Evolutionary conservation across 1,139 yeast species (phyloP).

Genomic region (Pichia sp.): DNA sequence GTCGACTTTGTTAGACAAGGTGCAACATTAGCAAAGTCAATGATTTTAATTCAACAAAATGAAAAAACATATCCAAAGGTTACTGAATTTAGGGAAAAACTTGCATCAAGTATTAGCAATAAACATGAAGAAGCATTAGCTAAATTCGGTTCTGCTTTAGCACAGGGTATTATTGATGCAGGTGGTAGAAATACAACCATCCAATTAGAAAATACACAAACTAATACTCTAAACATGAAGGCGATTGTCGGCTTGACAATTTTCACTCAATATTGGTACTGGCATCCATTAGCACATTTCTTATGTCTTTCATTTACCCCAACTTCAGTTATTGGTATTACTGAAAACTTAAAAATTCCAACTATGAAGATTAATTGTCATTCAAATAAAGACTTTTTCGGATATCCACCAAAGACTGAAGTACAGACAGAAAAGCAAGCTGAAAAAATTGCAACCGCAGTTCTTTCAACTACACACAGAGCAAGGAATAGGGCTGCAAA

Average conservation of each 20-base stretch:
- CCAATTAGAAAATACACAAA: constrained; percentile 80
- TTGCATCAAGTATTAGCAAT: constrained; percentile 68
- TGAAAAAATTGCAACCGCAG: constrained; percentile 89
- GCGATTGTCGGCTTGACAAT: constrained; percentile 90
- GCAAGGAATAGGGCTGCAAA: constrained; percentile 90
- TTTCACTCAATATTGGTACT: constrained; percentile 93
- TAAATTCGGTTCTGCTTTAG: constrained; percentile 93
- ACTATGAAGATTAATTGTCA: constrained; percentile 76
- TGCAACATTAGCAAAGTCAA: constrained; percentile 85
- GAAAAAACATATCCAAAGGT: constrained; percentile 80
- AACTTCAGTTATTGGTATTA: constrained; percentile 83
- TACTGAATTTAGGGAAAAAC: constrained; percentile 63
- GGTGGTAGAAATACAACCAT: constrained; percentile 98
- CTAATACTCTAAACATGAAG: constrained; percentile 83
- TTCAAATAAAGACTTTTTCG: constrained; percentile 72
- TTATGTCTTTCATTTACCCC: constrained; percentile 88
- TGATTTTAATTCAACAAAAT: constrained; percentile 91
- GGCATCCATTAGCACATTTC: constrained; percentile 97
- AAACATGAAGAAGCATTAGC: constrained; percentile 97
- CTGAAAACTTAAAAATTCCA: constrained; percentile 81
- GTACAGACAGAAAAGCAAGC: constrained; percentile 77
- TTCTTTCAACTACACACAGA: constrained; percentile 84
- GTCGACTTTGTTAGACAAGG: constrained; percentile 98
- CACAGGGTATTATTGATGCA: constrained; percentile 97
- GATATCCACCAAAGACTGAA: constrained; percentile 84